Evolutionary conservation across 2,329 filamentous ascomycete genomes (phyloP), one percentile per base, ranked within the genome.

Genomic region (Aspergillus sojae): DNA sequence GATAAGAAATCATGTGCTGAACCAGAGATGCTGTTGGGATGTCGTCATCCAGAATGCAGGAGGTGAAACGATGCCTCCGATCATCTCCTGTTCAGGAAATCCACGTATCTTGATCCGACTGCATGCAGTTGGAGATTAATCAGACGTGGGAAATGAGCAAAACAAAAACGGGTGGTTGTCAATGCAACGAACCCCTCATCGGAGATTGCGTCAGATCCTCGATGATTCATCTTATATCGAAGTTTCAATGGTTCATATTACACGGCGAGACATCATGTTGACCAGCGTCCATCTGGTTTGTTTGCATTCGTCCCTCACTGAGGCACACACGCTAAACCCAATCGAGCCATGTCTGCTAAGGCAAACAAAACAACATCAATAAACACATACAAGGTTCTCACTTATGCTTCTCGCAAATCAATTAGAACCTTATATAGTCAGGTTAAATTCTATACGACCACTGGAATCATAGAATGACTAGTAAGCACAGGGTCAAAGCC

Each of bases 1-100:
- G 26, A 36, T 28, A 43, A 34, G 53, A 39, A 46, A 28, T 39
- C 50, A 50, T 45, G 48, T 48, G 48, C 46, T 32, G 39, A 57
- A 14, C 14, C 12, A 53, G 21, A 46, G 36, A 55, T 10, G 43
- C 34, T 21, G 39, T 36, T 48, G 50, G 57, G 39, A 58, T 66
- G 62, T 60, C 58, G 64, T 64, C 64, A 64, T 59, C 36, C 36
- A 59, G 62, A 61, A 66, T 66, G 52, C 57, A 56, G 45, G 57
- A 60, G 28, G 46, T 55, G 45, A 30, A 45, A 43, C 43, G 23
- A 9, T 21, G 53, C 21, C 39, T 54, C 63, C 50, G 65, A 66
- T 63, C 62, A 65, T 66, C 34, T 56, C 62, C 62, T 16, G 45
- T 61, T 65, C 58, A 61, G 65, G 65, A 41, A 66, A 57, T 41